Conservation (phyloP, 1,139 yeast species). For the Debaryomyces udenii region DNA sequence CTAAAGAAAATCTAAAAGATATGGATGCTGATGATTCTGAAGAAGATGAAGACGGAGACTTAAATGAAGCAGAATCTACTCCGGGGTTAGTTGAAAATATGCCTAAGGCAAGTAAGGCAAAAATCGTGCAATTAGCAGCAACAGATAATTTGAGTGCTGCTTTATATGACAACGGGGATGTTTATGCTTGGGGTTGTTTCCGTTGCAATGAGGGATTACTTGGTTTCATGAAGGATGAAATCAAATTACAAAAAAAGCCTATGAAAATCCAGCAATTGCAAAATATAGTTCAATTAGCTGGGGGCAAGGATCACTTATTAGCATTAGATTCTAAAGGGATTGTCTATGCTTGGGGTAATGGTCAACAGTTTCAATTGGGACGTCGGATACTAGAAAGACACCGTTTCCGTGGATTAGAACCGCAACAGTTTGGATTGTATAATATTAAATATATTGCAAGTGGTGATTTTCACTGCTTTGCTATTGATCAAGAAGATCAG, state of each 20-base stretch:
- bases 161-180: constrained; percentile 77
- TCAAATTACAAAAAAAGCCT: constrained; percentile 69
- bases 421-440: constrained; percentile 77
- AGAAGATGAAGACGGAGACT: constrained; percentile 77
- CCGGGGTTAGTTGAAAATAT: constrained; percentile 76
- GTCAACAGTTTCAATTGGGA: constrained; percentile 91
- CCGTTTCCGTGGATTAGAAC: constrained; percentile 67
- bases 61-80: constrained; percentile 86
- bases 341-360: constrained; percentile 97
- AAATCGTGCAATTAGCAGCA: constrained; percentile 83
- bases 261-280: constrained; percentile 61
- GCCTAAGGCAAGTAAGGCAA: constrained; percentile 48
- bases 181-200: constrained; percentile 98
- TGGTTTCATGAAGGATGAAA: constrained; percentile 69
- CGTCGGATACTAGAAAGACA: constrained; percentile 79
- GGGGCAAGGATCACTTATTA: constrained; percentile 89
- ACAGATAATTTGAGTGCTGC: constrained; percentile 90
- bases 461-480: constrained; percentile 97
- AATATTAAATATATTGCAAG: constrained; percentile 80
- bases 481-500: constrained; percentile 70
- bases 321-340: constrained; percentile 84
- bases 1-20: constrained; percentile 63
- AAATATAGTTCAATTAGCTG: constrained; percentile 81
- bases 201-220: constrained; percentile 89
- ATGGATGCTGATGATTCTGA: constrained; percentile 59